Evolutionary conservation across 352 stramenopile genomes (phyloP).

Genomic region (Globisporangium echinulatum): DNA sequence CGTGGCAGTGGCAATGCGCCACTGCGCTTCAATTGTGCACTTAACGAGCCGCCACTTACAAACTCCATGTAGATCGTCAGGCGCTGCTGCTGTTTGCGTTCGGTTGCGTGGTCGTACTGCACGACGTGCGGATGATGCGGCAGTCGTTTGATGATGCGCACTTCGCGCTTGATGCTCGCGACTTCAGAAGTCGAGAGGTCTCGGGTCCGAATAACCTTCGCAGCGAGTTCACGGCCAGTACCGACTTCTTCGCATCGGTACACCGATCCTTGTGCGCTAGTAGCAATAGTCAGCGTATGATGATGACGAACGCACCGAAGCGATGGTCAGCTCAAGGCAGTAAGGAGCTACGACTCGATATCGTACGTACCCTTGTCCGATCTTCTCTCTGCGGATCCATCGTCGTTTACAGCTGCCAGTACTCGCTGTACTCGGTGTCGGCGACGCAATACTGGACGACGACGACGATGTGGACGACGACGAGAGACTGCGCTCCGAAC

Average conservation of each 20-base stretch:
- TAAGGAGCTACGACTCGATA: neutral
- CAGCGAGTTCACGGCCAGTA: conserved; percentile 45
- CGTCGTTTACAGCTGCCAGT: conserved; percentile 18
- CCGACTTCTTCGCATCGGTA: conserved; percentile 60
- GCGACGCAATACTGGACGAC: conserved; percentile 11
- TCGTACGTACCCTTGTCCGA: conserved; percentile 55
- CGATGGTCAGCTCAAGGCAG: neutral
- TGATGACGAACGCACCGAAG: neutral
- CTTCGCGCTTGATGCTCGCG: conserved; percentile 53
- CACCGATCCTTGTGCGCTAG: conserved; percentile 52
- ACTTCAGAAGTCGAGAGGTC: conserved; percentile 46
- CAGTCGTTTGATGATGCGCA: conserved; percentile 61
- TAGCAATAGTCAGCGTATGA: neutral
- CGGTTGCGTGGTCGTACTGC: conserved; percentile 52
- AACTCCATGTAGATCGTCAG: conserved; percentile 85
- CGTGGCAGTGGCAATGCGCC: conserved; percentile 36
- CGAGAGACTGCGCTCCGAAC: conserved; percentile 14
- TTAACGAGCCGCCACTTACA: conserved; percentile 75
- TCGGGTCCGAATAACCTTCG: conserved; percentile 63
- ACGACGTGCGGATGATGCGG: conserved; percentile 46
- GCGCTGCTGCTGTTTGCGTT: conserved; percentile 35
- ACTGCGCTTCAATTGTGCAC: conserved; percentile 38
- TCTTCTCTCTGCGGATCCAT: conserved; percentile 73
- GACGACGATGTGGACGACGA: conserved; percentile 8
- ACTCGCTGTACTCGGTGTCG: conserved; percentile 11